A percentile compares a stretch with the other conserved stretches of the same genome.
phyloP scores from a whole-genome alignment of 169 alveolate genomes.

The Plasmodium blacklocki region DNA sequence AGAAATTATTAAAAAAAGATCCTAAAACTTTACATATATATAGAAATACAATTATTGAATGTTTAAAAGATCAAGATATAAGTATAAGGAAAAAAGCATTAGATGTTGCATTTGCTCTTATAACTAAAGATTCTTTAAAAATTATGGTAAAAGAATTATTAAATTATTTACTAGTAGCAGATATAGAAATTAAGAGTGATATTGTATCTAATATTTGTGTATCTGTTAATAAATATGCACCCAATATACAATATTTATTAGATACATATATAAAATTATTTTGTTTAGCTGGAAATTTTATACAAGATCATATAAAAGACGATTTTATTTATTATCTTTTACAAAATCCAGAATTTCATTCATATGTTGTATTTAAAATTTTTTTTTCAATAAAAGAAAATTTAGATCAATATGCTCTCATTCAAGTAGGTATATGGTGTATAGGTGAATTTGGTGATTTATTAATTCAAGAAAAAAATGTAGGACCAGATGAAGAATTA shows the following conservation, averaged over 20 bases:
- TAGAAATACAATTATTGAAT: conserved; percentile 86
- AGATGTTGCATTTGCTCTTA: conserved; percentile 95
- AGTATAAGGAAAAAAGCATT: conserved; percentile 97
- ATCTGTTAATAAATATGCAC: conserved; percentile 88
- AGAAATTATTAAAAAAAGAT: conserved; percentile 93
- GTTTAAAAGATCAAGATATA: conserved; percentile 96
- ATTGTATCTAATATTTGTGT: conserved; percentile 90
- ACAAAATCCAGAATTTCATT: conserved; percentile 85
- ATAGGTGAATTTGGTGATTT: conserved; percentile 91
- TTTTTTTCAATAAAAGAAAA: conserved; percentile 88
- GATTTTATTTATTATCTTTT: conserved; percentile 86
- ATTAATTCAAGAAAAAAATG: conserved; percentile 65
- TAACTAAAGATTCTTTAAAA: conserved; percentile 93
- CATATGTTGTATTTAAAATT: conserved; percentile 88
- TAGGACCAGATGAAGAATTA: conserved; percentile 75
- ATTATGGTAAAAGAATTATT: conserved; percentile 93
- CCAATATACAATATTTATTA: conserved; percentile 88
- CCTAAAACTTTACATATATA: conserved; percentile 82
- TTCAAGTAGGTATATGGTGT: conserved; percentile 92
- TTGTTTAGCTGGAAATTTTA: conserved; percentile 91
- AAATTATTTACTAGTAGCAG: conserved; percentile 92
- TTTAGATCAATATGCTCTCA: conserved; percentile 90
- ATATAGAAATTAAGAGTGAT: conserved; percentile 92
- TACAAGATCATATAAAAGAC: conserved; percentile 85
- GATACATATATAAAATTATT: conserved; percentile 94